phyloP scores from a whole-genome alignment of 2,329 filamentous ascomycete species.

The Meredithiella fracta region DNA sequence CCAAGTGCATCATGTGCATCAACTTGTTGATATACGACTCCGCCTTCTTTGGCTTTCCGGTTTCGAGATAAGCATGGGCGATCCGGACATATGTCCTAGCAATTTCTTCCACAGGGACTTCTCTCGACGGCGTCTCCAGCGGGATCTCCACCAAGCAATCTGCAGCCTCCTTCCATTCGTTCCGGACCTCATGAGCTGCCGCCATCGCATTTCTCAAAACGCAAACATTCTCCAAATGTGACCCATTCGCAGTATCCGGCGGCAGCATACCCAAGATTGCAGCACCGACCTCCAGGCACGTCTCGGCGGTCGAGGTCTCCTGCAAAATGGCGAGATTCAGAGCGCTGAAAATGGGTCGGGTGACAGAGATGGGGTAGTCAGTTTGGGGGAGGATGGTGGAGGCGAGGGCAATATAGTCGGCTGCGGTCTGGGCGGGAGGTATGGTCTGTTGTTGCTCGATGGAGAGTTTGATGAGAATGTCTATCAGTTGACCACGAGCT shows the following conservation, averaged over 20 bases:
- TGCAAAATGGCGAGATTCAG: neutral
- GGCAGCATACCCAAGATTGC: constrained; percentile 52
- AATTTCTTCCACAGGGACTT: constrained; percentile 66
- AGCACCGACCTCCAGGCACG: constrained; percentile 43
- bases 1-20: constrained; percentile 75
- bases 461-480: neutral
- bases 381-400: neutral
- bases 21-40: constrained; percentile 85
- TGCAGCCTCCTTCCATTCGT: constrained; percentile 66
- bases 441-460: neutral
- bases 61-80: constrained; percentile 83
- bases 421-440: neutral
- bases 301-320: neutral
- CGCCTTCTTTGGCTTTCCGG: constrained; percentile 73
- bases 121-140: constrained; percentile 74
- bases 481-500: neutral
- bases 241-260: constrained; percentile 34
- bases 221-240: constrained; percentile 70
- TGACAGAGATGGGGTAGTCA: neutral
- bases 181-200: constrained; percentile 63
- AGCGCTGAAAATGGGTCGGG: neutral
- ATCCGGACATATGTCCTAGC: constrained; percentile 84
- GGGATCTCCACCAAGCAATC: constrained; percentile 66
- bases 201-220: constrained; percentile 66
- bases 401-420: neutral